Conservation (phyloP, 2,329 filamentous ascomycete species). For the Harringtonia aguacate region DNA sequence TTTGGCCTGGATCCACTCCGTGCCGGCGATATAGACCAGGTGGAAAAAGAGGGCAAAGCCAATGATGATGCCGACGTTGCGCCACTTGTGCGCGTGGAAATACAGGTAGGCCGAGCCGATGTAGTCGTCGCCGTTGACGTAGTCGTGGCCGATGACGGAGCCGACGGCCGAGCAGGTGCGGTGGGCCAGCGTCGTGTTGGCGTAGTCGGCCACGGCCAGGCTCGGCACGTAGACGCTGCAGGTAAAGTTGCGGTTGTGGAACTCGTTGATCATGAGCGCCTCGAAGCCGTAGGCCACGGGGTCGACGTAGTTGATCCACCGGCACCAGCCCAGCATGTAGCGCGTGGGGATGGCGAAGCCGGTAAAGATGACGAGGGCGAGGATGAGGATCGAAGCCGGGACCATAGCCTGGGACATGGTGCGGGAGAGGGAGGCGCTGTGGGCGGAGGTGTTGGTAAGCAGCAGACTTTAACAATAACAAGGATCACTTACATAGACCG, state of each 20-base stretch:
- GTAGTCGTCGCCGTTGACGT: slow-evolving; percentile 50
- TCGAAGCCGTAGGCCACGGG: not conserved
- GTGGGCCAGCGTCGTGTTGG: slow-evolving; percentile 21
- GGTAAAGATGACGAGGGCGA: not conserved
- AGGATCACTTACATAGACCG: slow-evolving; percentile 23
- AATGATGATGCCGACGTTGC: slow-evolving; percentile 59
- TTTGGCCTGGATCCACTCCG: slow-evolving; percentile 52
- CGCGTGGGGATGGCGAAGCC: not conserved
- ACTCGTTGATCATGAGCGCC: not conserved
- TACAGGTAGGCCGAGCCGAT: slow-evolving; percentile 45
- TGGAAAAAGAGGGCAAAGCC: slow-evolving; percentile 52
- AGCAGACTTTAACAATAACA: too few species aligned
- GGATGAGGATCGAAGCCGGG: not conserved
- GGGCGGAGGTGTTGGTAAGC: too few species aligned
- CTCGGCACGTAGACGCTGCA: slow-evolving; percentile 37
- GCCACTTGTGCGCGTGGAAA: slow-evolving; percentile 49
- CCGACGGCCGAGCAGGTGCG: slow-evolving; percentile 49
- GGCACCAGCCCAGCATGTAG: slow-evolving; percentile 1
- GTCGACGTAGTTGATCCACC: slow-evolving; percentile 1
- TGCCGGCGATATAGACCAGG: slow-evolving; percentile 46
- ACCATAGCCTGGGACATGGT: slow-evolving; percentile 43
- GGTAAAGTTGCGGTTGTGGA: slow-evolving; percentile 38
- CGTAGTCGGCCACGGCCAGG: slow-evolving; percentile 21
- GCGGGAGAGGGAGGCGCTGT: not conserved
- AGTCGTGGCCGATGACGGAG: slow-evolving; percentile 35